phyloP scores from a whole-genome alignment of 2,329 filamentous ascomycete genomes.

The Aspergillaceae sp. region DNA sequence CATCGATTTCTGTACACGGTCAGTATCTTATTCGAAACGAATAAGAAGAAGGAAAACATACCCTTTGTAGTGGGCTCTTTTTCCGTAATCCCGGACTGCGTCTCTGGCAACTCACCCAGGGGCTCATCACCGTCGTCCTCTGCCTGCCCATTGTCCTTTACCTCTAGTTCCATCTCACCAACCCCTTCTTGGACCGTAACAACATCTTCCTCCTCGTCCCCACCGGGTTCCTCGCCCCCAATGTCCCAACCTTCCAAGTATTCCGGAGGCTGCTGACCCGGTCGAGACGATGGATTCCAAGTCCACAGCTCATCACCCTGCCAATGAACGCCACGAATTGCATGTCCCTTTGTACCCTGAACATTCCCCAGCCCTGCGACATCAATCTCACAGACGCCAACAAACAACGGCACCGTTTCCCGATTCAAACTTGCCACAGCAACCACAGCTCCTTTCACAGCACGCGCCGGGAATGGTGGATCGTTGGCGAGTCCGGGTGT shows the following conservation, averaged over 20 bases:
- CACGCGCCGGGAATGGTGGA: conserved; percentile 53
- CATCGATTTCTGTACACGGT: conserved; percentile 53
- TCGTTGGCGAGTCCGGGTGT: conserved; percentile 57
- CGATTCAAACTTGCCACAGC: conserved; percentile 52
- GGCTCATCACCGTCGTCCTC: conserved; percentile 8
- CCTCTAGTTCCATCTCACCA: conserved; percentile 31
- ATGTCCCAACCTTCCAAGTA: conserved; percentile 45
- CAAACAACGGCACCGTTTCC: conserved; percentile 54
- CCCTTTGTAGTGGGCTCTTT: conserved; percentile 51
- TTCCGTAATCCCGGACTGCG: conserved; percentile 33
- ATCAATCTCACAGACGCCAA: conserved; percentile 58
- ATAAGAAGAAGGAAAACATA: conserved; percentile 17
- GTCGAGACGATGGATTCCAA: conserved; percentile 48
- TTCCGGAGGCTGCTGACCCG: conserved; percentile 46
- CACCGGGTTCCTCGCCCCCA: conserved; percentile 18
- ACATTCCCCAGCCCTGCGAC: conserved; percentile 47
- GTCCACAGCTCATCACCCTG: conserved; percentile 61
- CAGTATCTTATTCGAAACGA: conserved; percentile 2
- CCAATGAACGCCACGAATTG: conserved; percentile 59
- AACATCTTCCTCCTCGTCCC: conserved; percentile 28
- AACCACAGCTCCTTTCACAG: conserved; percentile 53
- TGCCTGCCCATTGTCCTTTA: conserved; percentile 9
- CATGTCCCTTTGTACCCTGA: conserved; percentile 55
- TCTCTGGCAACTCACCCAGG: conserved; percentile 12
- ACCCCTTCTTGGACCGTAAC: conserved; percentile 37